A percentile compares a stretch with the other conserved stretches of the same genome.
phyloP scores from a whole-genome alignment of 805 yeast species.

The Blastobotrys terrestris region DNA sequence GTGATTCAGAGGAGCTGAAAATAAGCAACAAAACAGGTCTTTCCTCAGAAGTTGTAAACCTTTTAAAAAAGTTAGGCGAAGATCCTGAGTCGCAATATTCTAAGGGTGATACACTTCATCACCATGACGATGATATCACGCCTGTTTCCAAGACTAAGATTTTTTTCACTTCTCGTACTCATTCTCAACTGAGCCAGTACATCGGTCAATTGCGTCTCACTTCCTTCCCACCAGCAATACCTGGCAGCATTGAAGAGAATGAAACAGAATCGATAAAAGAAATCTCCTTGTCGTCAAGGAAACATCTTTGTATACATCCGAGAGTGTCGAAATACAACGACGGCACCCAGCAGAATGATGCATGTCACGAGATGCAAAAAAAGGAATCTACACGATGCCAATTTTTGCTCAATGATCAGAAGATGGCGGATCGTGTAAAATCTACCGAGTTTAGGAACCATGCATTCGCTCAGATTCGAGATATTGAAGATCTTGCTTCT shows the following conservation, averaged over 20 bases:
- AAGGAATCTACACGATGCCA: slow-evolving; percentile 35
- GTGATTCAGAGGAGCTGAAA: slow-evolving; percentile 29
- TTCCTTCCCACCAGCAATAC: slow-evolving; percentile 55
- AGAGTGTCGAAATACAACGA: slow-evolving; percentile 46
- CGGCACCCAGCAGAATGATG: slow-evolving; percentile 62
- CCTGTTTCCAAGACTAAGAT: slow-evolving; percentile 42
- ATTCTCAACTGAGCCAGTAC: slow-evolving; percentile 80
- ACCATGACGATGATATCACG: too few relatives aligned
- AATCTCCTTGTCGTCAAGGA: slow-evolving; percentile 73
- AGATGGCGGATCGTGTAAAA: slow-evolving; percentile 29
- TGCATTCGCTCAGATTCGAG: slow-evolving; percentile 52
- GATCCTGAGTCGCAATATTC: background rate
- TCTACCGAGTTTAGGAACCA: slow-evolving; percentile 45
- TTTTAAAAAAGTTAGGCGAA: slow-evolving; percentile 38
- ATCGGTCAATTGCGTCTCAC: slow-evolving; percentile 63
- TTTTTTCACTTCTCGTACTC: slow-evolving; percentile 78
- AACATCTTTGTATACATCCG: slow-evolving; percentile 75
- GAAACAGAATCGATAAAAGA: slow-evolving; percentile 53
- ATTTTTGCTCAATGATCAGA: slow-evolving; percentile 34
- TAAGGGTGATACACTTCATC: too few relatives aligned
- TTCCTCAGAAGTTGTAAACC: slow-evolving; percentile 41
- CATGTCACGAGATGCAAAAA: slow-evolving; percentile 66
- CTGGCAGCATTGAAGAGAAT: slow-evolving; percentile 16
- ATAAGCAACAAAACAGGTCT: slow-evolving; percentile 13
- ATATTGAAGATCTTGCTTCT: slow-evolving; percentile 69